phyloP scores from a whole-genome alignment of 2,329 filamentous ascomycete species.

The Pseudogymnoascus destructans region DNA sequence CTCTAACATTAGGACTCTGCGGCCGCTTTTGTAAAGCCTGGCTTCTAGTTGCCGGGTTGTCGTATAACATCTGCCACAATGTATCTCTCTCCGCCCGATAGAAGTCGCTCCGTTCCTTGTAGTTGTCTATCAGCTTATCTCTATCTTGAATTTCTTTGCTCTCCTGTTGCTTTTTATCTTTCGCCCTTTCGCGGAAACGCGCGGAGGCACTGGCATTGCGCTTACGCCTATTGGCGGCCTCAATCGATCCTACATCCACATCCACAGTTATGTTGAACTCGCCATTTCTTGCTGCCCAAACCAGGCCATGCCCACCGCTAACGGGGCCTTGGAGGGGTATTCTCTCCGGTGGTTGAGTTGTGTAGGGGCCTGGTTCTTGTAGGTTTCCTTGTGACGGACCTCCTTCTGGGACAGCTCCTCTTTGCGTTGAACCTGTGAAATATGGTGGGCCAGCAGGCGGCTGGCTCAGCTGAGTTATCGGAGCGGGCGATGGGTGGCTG shows the following conservation, averaged over 20 bases:
- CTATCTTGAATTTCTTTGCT: constrained; percentile 51
- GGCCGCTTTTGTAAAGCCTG: neutral
- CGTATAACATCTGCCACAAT: neutral
- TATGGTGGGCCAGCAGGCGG: constrained; percentile 19
- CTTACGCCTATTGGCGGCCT: constrained; percentile 73
- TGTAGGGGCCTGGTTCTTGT: constrained; percentile 23
- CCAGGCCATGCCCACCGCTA: constrained; percentile 30
- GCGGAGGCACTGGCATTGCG: constrained; percentile 78
- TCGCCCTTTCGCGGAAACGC: constrained; percentile 66
- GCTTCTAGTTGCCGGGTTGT: neutral
- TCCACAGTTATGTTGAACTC: constrained; percentile 56
- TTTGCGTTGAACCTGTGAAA: constrained; percentile 23
- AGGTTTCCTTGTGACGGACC: constrained; percentile 18
- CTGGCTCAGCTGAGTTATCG: constrained; percentile 20
- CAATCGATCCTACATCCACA: constrained; percentile 66
- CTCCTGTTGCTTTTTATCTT: constrained; percentile 67
- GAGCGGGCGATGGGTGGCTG: constrained; percentile 28
- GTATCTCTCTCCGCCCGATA: constrained; percentile 63
- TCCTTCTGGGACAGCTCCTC: constrained; percentile 18
- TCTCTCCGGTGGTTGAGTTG: neutral
- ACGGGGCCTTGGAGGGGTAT: constrained; percentile 21
- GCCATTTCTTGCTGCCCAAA: constrained; percentile 38
- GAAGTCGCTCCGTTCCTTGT: constrained; percentile 62
- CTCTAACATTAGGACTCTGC: neutral
- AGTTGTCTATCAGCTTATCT: neutral